Evolutionary conservation across 371 early-diverging fungal genomes (phyloP).

Genomic region (Rhizopus delemar): DNA sequence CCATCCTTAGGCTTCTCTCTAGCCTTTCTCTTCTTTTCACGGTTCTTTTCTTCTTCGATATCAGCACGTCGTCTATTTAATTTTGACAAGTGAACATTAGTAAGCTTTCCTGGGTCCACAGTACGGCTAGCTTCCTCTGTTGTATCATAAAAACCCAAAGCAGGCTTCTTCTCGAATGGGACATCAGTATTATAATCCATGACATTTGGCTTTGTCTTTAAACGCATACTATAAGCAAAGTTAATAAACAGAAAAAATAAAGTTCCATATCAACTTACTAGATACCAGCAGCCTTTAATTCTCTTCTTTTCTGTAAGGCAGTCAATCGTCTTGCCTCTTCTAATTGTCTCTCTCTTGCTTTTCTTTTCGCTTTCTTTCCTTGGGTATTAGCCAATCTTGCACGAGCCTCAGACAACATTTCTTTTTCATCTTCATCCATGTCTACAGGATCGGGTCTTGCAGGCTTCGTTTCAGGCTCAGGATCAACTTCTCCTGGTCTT

Average conservation of each 20-base stretch:
- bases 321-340: conserved; percentile 94
- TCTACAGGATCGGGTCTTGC: conserved; percentile 98
- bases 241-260: background rate
- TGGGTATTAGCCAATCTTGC: conserved; percentile 98
- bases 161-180: conserved; percentile 88
- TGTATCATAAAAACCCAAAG: conserved; percentile 91
- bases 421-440: conserved; percentile 99
- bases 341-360: conserved; percentile 95
- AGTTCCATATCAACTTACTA: conserved; percentile 49
- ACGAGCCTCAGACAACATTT: conserved; percentile 97
- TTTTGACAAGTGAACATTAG: conserved; percentile 70
- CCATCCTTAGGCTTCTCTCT: conserved; percentile 50
- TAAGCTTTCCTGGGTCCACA: conserved; percentile 59
- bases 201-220: conserved; percentile 68
- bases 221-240: conserved; percentile 38
- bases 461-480: conserved; percentile 95
- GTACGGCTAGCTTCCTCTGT: conserved; percentile 77
- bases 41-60: conserved; percentile 62
- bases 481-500: conserved; percentile 96
- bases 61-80: conserved; percentile 81
- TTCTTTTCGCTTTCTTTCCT: conserved; percentile 98
- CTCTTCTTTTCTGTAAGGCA: conserved; percentile 89
- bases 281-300: conserved; percentile 96
- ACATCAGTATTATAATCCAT: conserved; percentile 97
- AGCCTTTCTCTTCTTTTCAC: conserved; percentile 75